Evolutionary conservation across 2,329 filamentous ascomycete genomes (phyloP).

Genomic region (Trichoderma sp.): DNA sequence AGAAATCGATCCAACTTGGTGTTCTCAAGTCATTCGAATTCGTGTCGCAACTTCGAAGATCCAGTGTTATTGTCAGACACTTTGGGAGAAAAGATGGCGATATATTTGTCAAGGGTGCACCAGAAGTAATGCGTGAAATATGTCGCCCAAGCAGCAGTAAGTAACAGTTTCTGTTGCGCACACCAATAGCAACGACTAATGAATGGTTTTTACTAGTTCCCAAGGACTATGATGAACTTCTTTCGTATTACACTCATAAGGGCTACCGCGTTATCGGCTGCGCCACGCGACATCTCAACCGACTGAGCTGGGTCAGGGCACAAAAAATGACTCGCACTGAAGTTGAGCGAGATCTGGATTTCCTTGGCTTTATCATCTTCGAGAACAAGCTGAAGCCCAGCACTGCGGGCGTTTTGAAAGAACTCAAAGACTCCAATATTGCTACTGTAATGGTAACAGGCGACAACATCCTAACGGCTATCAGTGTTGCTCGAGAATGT

Average conservation of each 20-base stretch:
- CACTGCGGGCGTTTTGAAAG: conserved; percentile 78
- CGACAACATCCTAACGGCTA: conserved; percentile 95
- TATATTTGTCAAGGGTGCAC: conserved; percentile 94
- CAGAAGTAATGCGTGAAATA: conserved; percentile 94
- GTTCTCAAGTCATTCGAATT: conserved; percentile 92
- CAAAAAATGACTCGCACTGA: conserved; percentile 91
- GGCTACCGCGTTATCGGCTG: conserved; percentile 97
- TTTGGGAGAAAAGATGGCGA: conserved; percentile 84
- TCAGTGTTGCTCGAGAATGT: conserved; percentile 92
- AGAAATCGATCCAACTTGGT: conserved; percentile 78
- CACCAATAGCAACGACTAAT: neutral
- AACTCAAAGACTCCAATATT: conserved; percentile 82
- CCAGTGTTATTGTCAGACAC: conserved; percentile 88
- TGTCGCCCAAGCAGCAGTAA: conserved; percentile 79
- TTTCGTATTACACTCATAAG: conserved; percentile 90
- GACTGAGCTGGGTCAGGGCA: conserved; percentile 89
- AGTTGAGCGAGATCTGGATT: conserved; percentile 81
- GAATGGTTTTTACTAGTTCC: conserved; percentile 60
- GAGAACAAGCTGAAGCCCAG: conserved; percentile 97
- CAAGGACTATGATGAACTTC: conserved; percentile 82
- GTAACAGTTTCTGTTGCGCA: conserved; percentile 38
- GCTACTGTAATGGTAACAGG: conserved; percentile 95
- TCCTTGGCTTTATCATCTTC: conserved; percentile 96
- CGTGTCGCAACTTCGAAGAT: conserved; percentile 85
- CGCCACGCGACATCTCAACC: conserved; percentile 84